These are phyloP conservation scores for Fusarium sp. DNA, from an alignment of 2,329 filamentous ascomycete genomes.

Conservation along the genomic window DNA sequence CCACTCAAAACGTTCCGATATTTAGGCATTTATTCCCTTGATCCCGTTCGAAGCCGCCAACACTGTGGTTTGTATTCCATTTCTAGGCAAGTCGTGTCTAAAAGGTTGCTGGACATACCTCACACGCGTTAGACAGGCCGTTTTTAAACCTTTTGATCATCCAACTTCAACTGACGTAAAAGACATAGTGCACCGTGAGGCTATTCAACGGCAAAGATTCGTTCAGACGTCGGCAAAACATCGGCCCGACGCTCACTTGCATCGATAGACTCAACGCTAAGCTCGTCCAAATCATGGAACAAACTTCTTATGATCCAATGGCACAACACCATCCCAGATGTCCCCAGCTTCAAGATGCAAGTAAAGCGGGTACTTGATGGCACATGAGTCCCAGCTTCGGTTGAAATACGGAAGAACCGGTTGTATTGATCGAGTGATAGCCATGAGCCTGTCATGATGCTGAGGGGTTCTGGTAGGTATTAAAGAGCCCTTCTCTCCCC, in stretches of 20 bases:
- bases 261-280: conserved; percentile 9
- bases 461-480: conserved; percentile 15
- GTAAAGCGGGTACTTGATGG: conserved; percentile 34
- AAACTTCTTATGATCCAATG: conserved; percentile 26
- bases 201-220: conserved; percentile 19
- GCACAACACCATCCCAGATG: conserved; percentile 31
- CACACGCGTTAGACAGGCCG: not conserved
- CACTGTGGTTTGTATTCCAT: too few species aligned
- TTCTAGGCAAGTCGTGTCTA: too few species aligned
- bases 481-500: conserved; percentile 35
- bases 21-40: conserved; percentile 10
- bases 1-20: conserved; percentile 17
- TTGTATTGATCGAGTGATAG: conserved; percentile 4
- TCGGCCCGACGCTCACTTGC: conserved; percentile 16
- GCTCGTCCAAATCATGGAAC: conserved; percentile 19
- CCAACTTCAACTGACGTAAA: not conserved
- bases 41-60: too few species aligned
- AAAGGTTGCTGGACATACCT: not conserved
- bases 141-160: not conserved
- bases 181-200: not conserved
- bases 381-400: conserved; percentile 35
- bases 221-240: conserved; percentile 29
- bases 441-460: conserved; percentile 17
- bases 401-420: conserved; percentile 32
- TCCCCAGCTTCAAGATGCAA: conserved; percentile 14